Base-by-base conservation (phyloP, 2,329 filamentous ascomycete species). In the Calonectria crousiana region DNA sequence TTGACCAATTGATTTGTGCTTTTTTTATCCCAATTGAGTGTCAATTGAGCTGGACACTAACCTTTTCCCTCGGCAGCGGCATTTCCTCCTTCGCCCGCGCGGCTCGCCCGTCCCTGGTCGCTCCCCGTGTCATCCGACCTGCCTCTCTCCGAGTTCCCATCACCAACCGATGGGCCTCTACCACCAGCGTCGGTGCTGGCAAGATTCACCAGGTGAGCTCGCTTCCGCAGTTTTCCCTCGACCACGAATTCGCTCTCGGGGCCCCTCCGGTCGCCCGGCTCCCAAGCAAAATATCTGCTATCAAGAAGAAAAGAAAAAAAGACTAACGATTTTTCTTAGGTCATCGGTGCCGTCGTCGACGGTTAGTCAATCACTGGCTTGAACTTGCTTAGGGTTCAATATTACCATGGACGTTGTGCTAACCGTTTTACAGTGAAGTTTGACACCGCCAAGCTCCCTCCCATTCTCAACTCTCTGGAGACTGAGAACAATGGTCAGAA, bases 271-370 rank as follows among this genome's bases (percentile, higher is more conserved):
- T 80, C 76, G 77, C 77, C 78, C 79, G 74, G 66, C 51, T 26
- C 41, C 69, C 34, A 67, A 13, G 44, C n/a, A 47, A 67, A 75
- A 38, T 58, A 68, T 77, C 23, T 53, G 20, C 36, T 62, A 67
- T 64, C 67, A 66, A 74, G 18, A 74, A 73, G 8, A 8, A 32
- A 32, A 32, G 30, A 32, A 32, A 32, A 32, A 32, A 32, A 32
- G 8, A 73, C 77, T 80, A 80, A 80, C 76, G 65, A 67, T 71
- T 78, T n/a, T 75, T 85, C 92, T 86, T 89, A 95, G 90, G 96
- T 98, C 88, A 98, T 98, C 90, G 96, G 97, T 94, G 96, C 97
- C 90, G 96, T 98, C 87, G 97, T 98, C 84, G 97, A 98, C 90
- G 95, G 95, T 98, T 91, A 90, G 94, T 91, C 67, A 78, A 83